Base-by-base conservation (phyloP, 2,329 filamentous ascomycete species). In the Cladosporium sp. region DNA sequence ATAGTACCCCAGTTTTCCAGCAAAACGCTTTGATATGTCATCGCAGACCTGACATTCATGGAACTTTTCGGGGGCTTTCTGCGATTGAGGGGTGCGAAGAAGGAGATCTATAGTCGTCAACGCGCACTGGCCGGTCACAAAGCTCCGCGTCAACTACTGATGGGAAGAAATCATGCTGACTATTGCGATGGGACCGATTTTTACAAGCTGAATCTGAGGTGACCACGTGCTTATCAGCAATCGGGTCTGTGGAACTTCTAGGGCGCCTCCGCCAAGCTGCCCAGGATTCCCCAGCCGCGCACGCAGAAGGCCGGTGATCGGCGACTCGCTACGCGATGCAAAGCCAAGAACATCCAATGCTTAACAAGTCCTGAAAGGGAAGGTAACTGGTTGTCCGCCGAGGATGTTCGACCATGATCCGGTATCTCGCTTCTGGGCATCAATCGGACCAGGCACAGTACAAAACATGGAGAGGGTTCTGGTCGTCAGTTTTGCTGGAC, bases 341-440 rank as follows among this genome's bases (percentile, higher is more conserved):
- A 44, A 19, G 51, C 52, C 52, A 55, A 47, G 40, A 45, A 47
- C 19, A 22, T 9, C 20, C 7, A 25, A 47, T 55, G 52, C 52
- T 55, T 55, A 15, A 47, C 36, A 32, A n/a, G 15, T 5, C 40
- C 40, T 15, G 17, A 44, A 45, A 45, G 35, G 52, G 52, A 45
- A 55, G 52, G 52, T 36, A 39, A 12, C 52, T 32, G 37, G 37
- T 19, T 20, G 13, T 36, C 2, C 25, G 52, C 52, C 52, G 25
- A 55, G 40, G 28, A 15, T 13, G 36, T 17, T 10, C 15, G 12
- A 53, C 15, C 1, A 8, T 13, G 15, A 25, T 24, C 52, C 35
- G 40, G 40, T 47, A 39, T 55, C 52, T 44, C 12, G 36, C 19
- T 28, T 42, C 50, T 53, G 24, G 50, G 50, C 50, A 52, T 9